These are phyloP conservation scores for Madurella fahalii DNA, from an alignment of 2,329 filamentous ascomycete species.

Conservation along the genomic window DNA sequence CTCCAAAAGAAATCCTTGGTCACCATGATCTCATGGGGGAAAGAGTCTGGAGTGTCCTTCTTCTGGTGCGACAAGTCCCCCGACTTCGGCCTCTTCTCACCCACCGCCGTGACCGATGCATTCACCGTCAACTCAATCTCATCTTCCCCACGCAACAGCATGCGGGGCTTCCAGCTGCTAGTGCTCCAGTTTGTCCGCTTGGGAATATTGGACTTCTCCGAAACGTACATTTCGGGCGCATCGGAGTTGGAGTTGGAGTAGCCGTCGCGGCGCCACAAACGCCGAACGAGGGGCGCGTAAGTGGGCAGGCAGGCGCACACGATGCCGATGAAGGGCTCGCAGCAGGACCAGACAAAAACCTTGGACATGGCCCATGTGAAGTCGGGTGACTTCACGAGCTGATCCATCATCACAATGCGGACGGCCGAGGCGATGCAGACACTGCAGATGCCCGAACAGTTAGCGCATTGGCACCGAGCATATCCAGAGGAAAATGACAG, in stretches of 20 bases:
- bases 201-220: no score
- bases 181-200: no score
- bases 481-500: background rate
- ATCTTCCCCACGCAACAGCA: constrained; percentile 9
- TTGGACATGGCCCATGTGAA: constrained; percentile 22
- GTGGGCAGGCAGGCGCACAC: constrained; percentile 20
- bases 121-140: constrained; percentile 18
- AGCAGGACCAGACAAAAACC: constrained; percentile 21
- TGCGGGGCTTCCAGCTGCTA: no score
- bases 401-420: constrained; percentile 21
- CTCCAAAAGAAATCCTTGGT: constrained; percentile 16
- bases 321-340: constrained; percentile 20
- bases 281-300: constrained; percentile 14
- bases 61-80: no score
- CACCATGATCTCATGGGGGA: constrained; percentile 13
- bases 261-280: background rate
- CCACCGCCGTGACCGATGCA: background rate
- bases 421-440: constrained; percentile 19
- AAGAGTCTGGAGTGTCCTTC: no score
- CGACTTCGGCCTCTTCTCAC: background rate
- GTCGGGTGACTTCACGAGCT: constrained; percentile 19
- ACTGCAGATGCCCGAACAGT: background rate
- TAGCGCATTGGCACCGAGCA: no score
- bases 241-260: background rate
- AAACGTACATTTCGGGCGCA: no score